Evolutionary conservation across 2,329 filamentous ascomycete species (phyloP).

Genomic region (Penicillium sp.): DNA sequence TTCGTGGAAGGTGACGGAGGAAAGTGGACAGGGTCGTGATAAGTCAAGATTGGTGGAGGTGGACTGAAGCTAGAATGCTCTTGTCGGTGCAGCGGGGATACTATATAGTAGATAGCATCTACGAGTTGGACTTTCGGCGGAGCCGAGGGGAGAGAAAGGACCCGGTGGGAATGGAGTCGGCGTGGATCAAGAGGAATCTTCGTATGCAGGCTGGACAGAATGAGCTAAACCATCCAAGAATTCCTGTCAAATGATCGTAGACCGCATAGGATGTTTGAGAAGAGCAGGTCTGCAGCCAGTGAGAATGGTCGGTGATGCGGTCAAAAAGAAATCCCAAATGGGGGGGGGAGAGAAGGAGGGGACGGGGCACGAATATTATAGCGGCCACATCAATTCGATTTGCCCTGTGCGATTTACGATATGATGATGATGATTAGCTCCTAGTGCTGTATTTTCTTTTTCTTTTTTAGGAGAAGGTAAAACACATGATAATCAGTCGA

Average conservation of each 20-base stretch:
- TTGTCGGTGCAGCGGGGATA: not conserved
- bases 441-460: not conserved
- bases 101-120: constrained; percentile 1
- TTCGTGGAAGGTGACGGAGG: no score
- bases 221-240: no score
- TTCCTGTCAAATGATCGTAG: not conserved
- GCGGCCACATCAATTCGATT: constrained; percentile 3
- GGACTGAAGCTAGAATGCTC: not conserved
- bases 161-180: not conserved
- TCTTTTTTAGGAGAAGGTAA: no score
- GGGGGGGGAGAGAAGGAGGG: not conserved
- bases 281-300: constrained; percentile 4
- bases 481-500: not conserved
- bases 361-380: constrained; percentile 16
- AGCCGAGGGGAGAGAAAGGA: not conserved
- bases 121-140: constrained; percentile 3
- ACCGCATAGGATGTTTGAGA: constrained; percentile 2
- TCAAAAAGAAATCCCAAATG: not conserved
- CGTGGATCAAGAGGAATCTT: not conserved
- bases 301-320: constrained; percentile 6
- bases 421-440: constrained; percentile 1
- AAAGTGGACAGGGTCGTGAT: not conserved
- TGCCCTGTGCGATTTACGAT: constrained; percentile 4
- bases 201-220: not conserved
- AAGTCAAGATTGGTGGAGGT: not conserved